Evolutionary conservation across 768 basidiomycete species (phyloP).

Genomic region (Clitopilus passeckerianus): DNA sequence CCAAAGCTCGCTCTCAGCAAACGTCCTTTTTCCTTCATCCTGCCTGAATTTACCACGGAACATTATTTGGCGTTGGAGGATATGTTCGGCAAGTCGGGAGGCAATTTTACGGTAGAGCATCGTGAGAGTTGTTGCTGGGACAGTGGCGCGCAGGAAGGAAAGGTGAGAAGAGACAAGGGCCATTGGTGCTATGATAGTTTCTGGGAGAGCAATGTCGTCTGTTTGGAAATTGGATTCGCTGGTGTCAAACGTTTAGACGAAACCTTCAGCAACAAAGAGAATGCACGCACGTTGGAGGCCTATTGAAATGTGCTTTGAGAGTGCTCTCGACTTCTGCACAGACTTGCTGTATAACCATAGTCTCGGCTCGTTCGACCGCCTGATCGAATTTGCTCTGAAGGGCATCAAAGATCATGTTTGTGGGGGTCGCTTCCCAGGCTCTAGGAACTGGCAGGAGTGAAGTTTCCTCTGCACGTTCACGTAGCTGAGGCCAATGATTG

Average conservation of each 20-base stretch:
- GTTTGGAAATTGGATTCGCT: constrained; percentile 1
- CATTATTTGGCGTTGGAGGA: constrained; percentile 77
- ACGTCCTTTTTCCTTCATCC: constrained; percentile 56
- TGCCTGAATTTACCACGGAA: constrained; percentile 69
- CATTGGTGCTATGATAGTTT: constrained; percentile 71
- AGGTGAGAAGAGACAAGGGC: constrained; percentile 81
- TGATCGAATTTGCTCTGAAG: background rate
- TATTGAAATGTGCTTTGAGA: constrained; percentile 67
- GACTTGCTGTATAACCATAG: constrained; percentile 81
- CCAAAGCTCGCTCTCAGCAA: constrained; percentile 79
- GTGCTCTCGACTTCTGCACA: constrained; percentile 76
- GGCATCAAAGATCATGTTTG: background rate
- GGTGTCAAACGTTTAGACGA: background rate
- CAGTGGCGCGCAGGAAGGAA: constrained; percentile 53
- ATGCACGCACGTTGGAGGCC: constrained; percentile 34
- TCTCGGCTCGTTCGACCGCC: constrained; percentile 68
- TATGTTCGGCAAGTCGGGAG: constrained; percentile 65
- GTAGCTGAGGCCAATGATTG: constrained; percentile 51
- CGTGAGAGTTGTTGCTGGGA: constrained; percentile 55
- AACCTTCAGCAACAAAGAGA: background rate
- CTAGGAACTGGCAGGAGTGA: constrained; percentile 45
- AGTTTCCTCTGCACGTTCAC: constrained; percentile 44
- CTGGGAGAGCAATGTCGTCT: constrained; percentile 50
- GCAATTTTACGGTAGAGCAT: constrained; percentile 73
- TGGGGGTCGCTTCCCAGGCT: background rate